Evolutionary conservation across 805 yeast species (phyloP), one percentile per base, ranked within the genome.

Genomic region (Metschnikowia drakensbergensis): DNA sequence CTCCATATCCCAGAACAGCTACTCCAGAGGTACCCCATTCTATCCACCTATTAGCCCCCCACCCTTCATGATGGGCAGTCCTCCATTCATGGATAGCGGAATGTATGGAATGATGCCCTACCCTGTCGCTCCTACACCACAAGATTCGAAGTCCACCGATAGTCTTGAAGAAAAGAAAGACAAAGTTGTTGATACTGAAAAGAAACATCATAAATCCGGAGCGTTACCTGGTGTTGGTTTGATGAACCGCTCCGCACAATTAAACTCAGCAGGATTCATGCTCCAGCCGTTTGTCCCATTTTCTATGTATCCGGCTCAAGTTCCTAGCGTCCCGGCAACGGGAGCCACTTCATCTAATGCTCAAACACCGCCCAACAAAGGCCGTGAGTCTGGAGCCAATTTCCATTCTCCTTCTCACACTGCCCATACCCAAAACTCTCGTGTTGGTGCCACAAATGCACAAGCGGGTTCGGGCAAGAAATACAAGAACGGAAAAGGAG

Each of bases 231-330:
- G 69, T 0, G 66, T 72, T 42, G 76, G 76, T 4, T 53, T 69
- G 44, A 63, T 67, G 69, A 69, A 69, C 47, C 63, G 72, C 5
- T 29, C 26, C 10, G 26, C 11, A 6, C 45, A 33, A 33, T 31
- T 27, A 29, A 33, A 42, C 13, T 63, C 61, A 26, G 49, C 57
- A 10, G 61, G 72, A 2, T 79, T 72, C 54, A 68, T 77, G 70
- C 72, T 77, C 60, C 79, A 77, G 23, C 75, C 79, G 0, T 80
- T 78, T 54, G 67, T 62, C 50, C 81, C 82, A 1, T 79, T 78
- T 57, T 68, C 71, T 8, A 58, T 67, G 57, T 69, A 65, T 48
- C 45, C 52, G 2, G 69, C 63, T 8, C 51, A 48, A 9, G 47
- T 42, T 4, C 33, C 49, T 2, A 26, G 34, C 9, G 40, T 49